Percentiles rank a stretch among this genome's conserved stretches.
These are phyloP conservation scores for Lanmaoa pseudosensibilis DNA, from an alignment of 768 basidiomycete genomes.

Conservation along the genomic window DNA sequence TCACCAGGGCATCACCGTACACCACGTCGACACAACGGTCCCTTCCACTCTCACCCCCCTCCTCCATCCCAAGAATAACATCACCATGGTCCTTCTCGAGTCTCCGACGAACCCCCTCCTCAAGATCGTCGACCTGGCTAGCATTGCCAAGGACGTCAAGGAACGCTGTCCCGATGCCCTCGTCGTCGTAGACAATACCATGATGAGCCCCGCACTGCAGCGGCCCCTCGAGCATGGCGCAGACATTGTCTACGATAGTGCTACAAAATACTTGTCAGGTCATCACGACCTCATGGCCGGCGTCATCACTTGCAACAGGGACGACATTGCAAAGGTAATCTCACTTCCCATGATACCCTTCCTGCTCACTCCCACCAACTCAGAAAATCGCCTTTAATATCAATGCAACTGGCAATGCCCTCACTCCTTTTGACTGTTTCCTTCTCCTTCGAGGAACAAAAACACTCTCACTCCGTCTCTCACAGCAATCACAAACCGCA, in stretches of 20 bases:
- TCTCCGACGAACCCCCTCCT: slow-evolving; percentile 96
- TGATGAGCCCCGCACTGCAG: slow-evolving; percentile 99
- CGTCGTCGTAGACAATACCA: slow-evolving; percentile 95
- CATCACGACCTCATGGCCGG: slow-evolving; percentile 99
- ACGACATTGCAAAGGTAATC: slow-evolving; percentile 80
- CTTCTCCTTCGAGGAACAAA: slow-evolving; percentile 94
- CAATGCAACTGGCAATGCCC: slow-evolving; percentile 90
- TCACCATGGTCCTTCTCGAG: slow-evolving; percentile 94
- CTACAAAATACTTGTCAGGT: slow-evolving; percentile 95
- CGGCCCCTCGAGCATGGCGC: slow-evolving; percentile 93
- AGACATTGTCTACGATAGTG: slow-evolving; percentile 97
- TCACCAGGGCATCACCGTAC: slow-evolving; percentile 85
- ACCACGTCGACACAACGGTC: slow-evolving; percentile 92
- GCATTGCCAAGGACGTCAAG: slow-evolving; percentile 82
- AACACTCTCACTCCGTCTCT: slow-evolving; percentile 95
- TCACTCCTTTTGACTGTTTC: slow-evolving; percentile 96
- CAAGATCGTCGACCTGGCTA: slow-evolving; percentile 88
- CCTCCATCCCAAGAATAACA: slow-evolving; percentile 65
- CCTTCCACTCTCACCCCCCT: slow-evolving; percentile 59
- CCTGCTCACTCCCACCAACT: slow-evolving; percentile 1
- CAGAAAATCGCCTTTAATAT: slow-evolving; percentile 89
- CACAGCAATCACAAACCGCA: slow-evolving; percentile 84
- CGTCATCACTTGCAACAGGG: slow-evolving; percentile 86
- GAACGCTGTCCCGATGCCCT: slow-evolving; percentile 76
- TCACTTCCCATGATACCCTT: background rate